These are phyloP conservation scores for Aristolochia fimbriata DNA, from an alignment of 164 flowering plant species.

Conservation along the genomic window DNA sequence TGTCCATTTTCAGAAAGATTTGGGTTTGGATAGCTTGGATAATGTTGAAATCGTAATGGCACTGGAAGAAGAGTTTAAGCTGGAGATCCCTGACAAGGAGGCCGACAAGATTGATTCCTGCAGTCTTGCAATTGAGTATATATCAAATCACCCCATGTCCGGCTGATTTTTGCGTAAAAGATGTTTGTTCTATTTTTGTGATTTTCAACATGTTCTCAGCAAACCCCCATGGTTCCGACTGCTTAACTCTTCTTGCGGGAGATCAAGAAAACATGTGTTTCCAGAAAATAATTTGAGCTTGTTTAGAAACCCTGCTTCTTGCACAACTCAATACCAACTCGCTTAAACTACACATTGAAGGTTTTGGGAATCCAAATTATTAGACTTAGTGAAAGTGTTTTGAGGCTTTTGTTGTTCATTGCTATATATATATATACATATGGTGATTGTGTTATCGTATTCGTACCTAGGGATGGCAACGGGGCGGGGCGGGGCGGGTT, in stretches of 20 bases:
- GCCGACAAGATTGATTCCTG: conserved; percentile 88
- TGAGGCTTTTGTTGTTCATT: no score
- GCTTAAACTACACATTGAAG: no score
- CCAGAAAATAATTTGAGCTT: neutral
- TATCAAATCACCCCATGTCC: conserved; percentile 74
- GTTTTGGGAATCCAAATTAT: no score
- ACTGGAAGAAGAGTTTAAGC: conserved; percentile 84
- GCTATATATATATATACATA: no score
- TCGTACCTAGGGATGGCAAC: no score
- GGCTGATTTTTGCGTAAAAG: conserved; percentile 19
- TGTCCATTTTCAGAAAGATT: conserved; percentile 74
- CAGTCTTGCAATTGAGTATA: conserved; percentile 64
- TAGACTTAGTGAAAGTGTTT: no score
- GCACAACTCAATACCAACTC: neutral
- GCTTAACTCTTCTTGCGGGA: neutral
- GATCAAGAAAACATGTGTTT: neutral
- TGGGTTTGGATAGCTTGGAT: conserved; percentile 93
- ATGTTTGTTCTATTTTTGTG: neutral
- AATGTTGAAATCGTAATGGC: conserved; percentile 92
- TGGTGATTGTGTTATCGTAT: no score
- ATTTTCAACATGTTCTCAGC: neutral
- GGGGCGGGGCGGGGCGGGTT: no score
- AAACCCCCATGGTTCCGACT: neutral
- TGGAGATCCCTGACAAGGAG: conserved; percentile 86
- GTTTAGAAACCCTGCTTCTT: neutral